These are phyloP conservation scores for Trametes cubensis DNA, from an alignment of 768 basidiomycete species.

Conservation along the genomic window DNA sequence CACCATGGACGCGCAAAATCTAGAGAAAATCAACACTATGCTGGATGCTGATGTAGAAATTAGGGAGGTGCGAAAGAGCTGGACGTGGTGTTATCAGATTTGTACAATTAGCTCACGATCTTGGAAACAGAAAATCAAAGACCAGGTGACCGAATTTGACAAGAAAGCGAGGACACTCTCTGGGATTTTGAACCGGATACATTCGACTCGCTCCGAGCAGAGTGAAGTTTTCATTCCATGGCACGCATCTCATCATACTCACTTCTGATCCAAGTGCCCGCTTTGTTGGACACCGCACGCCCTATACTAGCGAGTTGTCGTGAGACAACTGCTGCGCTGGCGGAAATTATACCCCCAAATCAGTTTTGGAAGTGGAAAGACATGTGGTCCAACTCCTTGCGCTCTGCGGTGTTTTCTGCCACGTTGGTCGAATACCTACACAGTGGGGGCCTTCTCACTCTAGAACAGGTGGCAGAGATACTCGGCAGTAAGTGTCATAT, in stretches of 20 bases:
- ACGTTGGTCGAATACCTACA: constrained; percentile 68
- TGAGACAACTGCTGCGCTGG: constrained; percentile 53
- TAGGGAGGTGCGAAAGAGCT: constrained; percentile 55
- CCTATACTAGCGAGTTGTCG: constrained; percentile 60
- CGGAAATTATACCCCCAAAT: constrained; percentile 61
- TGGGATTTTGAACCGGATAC: constrained; percentile 79
- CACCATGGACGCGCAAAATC: constrained; percentile 57
- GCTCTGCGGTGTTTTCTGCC: constrained; percentile 66
- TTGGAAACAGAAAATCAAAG: constrained; percentile 70
- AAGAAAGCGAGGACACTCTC: constrained; percentile 72
- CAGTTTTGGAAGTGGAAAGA: constrained; percentile 88
- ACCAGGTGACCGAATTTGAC: constrained; percentile 73
- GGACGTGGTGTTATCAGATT: not conserved
- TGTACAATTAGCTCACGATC: constrained; percentile 1
- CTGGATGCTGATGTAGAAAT: constrained; percentile 66
- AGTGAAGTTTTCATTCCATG: constrained; percentile 44
- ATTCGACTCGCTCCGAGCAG: constrained; percentile 65
- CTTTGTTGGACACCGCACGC: constrained; percentile 57
- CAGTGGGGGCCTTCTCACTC: constrained; percentile 57
- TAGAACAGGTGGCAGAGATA: constrained; percentile 51
- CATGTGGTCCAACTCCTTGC: constrained; percentile 74
- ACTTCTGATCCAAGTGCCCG: constrained; percentile 49
- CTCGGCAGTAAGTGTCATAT: constrained; percentile 63
- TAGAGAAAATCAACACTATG: constrained; percentile 58
- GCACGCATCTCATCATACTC: not conserved